Evolutionary conservation across 805 yeast genomes (phyloP).

Genomic region (Candida lessepsii): DNA sequence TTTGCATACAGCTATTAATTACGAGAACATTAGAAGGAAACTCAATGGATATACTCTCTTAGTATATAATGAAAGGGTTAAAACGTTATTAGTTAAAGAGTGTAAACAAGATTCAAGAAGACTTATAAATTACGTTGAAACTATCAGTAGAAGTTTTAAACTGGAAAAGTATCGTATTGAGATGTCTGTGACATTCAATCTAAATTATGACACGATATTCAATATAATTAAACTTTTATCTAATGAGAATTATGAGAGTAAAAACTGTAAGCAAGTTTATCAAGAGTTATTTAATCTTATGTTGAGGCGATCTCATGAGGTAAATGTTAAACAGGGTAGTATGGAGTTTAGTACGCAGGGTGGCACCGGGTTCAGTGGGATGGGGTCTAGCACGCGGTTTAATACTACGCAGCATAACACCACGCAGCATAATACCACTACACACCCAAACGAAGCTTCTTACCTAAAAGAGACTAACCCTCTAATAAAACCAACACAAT

Average conservation of each 20-base stretch:
- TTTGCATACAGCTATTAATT: slow-evolving; percentile 54
- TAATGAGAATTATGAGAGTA: neutral
- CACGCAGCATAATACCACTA: too few species aligned
- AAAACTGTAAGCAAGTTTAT: neutral
- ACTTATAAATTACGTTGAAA: slow-evolving; percentile 33
- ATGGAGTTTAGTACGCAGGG: too few species aligned
- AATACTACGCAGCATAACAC: too few species aligned
- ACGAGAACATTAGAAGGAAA: slow-evolving; percentile 26
- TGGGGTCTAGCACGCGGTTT: too few species aligned
- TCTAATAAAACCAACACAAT: too few species aligned
- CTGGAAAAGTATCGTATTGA: neutral
- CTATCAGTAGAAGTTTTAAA: slow-evolving; percentile 21
- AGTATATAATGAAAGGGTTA: slow-evolving; percentile 15
- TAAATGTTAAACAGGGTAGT: too few species aligned
- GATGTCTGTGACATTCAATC: too few species aligned
- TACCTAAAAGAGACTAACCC: too few species aligned
- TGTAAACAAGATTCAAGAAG: slow-evolving; percentile 34
- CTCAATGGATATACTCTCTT: slow-evolving; percentile 13
- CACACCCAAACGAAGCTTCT: too few species aligned
- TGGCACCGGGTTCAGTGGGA: too few species aligned
- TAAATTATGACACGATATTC: neutral
- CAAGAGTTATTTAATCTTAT: neutral
- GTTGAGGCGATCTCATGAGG: slow-evolving; percentile 1
- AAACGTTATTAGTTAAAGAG: slow-evolving; percentile 17
- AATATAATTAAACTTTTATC: neutral